A percentile compares a stretch with the other conserved stretches of the same genome.
phyloP scores from a whole-genome alignment of 2,329 filamentous ascomycete species.

The Talaromyces piceae region DNA sequence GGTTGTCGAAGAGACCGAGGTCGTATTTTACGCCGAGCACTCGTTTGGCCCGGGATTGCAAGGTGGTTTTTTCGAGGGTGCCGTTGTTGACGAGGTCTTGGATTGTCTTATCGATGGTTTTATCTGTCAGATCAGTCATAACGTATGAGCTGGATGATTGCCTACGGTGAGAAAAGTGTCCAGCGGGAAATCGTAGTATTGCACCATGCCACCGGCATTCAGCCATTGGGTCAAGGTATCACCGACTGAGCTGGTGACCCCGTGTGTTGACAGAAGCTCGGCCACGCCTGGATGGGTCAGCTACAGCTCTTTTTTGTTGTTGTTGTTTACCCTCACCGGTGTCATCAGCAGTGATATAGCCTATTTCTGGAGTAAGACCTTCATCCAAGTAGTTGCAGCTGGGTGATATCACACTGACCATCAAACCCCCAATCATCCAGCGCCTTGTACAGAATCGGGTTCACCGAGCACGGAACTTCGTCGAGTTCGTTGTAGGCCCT shows the following conservation, averaged over 20 bases:
- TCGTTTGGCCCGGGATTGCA: constrained; percentile 31
- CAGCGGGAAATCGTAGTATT: constrained; percentile 40
- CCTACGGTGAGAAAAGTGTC: constrained; percentile 29
- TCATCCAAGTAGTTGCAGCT: background rate
- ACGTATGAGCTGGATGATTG: background rate
- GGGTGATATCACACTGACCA: background rate
- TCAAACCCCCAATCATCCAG: background rate
- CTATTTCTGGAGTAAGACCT: background rate
- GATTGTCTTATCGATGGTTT: no score
- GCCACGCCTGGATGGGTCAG: no score
- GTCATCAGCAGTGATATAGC: background rate
- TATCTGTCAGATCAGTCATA: no score
- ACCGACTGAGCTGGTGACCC: constrained; percentile 31
- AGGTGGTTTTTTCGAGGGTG: constrained; percentile 26
- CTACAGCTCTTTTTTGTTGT: no score
- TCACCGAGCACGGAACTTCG: background rate
- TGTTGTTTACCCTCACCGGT: background rate
- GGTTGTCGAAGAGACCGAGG: constrained; percentile 35
- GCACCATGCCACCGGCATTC: constrained; percentile 40
- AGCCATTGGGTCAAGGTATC: constrained; percentile 40
- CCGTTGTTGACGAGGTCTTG: constrained; percentile 29
- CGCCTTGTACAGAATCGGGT: background rate
- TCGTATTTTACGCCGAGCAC: constrained; percentile 40
- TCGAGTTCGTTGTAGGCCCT: background rate
- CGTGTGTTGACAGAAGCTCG: background rate